Evolutionary conservation across 805 yeast genomes (phyloP), one percentile per base, ranked within the genome.

Genomic region (Nakazawaea wickerhamii): DNA sequence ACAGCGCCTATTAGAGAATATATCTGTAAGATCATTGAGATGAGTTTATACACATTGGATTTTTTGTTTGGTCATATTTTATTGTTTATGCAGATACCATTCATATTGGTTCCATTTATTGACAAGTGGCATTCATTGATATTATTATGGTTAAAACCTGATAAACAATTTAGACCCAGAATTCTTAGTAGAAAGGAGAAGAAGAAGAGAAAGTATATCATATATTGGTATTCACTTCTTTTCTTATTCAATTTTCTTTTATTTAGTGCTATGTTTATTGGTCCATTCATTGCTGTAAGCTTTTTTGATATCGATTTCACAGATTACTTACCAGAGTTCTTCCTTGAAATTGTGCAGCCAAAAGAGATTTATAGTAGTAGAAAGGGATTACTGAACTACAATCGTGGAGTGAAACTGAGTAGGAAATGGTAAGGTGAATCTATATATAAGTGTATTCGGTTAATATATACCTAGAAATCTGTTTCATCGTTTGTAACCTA

Each of bases 11-110:
- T 71, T 3, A 61, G 91, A 51, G 91, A 83, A 54, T 75, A 65
- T 40, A 43, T 75, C 18, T 81, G 86, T 44, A 84, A 84, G 51
- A 60, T 73, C 1, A 70, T 74, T 51, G 93, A 84, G 55, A 66
- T 81, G 67, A 72, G 82, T n/a, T 71, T 73, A 44, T 84, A 81
- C 63, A 77, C 83, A 0, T 77, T 73, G 4, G 93, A 84, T 58
- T 69, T 79, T 44, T 56, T 73, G 22, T 61, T 81, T 23, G 77
- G 81, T 0, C 89, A 84, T 54, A 50, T 73, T 32, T 58, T 84
- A 11, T 60, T 82, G 39, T 71, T 75, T 46, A 57, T 70, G 5
- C 86, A 81, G 49, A 59, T 79, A 8, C 89, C 89, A 1, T 47
- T 83, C 13, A 58, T 82, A 27, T 64, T 81, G 27, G 61, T 80